Conservation (phyloP, 768 basidiomycete genomes). For the Chlorophyllum brunneum region DNA sequence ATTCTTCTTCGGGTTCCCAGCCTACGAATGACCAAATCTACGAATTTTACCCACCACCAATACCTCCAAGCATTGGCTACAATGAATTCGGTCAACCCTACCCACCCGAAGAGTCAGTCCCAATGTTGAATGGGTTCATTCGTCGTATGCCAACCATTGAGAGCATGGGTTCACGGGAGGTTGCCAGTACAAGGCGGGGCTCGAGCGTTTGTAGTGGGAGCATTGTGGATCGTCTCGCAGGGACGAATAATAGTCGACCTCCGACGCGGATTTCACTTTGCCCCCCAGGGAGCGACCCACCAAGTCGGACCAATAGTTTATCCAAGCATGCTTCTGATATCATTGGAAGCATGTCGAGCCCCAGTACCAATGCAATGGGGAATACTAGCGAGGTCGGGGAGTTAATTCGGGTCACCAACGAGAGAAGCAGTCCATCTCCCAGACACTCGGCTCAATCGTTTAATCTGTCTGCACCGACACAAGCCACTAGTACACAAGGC, state of each 20-base stretch:
- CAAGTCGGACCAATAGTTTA: constrained; percentile 13
- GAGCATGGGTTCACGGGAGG: constrained; percentile 66
- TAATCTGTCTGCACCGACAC: neutral
- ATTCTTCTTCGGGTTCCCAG: constrained; percentile 7
- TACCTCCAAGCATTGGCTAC: constrained; percentile 32
- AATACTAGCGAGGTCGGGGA: constrained; percentile 19
- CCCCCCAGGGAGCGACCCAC: constrained; percentile 18
- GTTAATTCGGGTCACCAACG: constrained; percentile 16
- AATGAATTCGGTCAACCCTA: constrained; percentile 47
- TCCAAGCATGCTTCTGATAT: constrained; percentile 10
- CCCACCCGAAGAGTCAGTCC: constrained; percentile 48
- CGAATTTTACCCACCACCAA: constrained; percentile 24
- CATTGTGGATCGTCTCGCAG: constrained; percentile 13
- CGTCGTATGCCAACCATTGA: constrained; percentile 82
- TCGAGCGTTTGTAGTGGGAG: constrained; percentile 18
- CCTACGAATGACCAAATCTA: constrained; percentile 19
- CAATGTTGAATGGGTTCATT: constrained; percentile 60
- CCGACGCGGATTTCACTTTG: constrained; percentile 36
- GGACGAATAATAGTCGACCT: constrained; percentile 28
- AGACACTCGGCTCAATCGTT: neutral
- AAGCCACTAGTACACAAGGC: neutral
- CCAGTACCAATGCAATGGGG: neutral
- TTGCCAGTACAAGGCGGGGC: constrained; percentile 27
- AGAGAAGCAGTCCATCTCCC: neutral
- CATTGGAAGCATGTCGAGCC: constrained; percentile 6